Conservation (phyloP, 1,284 basidiomycete genomes). For the Fomitopsis betulina region DNA sequence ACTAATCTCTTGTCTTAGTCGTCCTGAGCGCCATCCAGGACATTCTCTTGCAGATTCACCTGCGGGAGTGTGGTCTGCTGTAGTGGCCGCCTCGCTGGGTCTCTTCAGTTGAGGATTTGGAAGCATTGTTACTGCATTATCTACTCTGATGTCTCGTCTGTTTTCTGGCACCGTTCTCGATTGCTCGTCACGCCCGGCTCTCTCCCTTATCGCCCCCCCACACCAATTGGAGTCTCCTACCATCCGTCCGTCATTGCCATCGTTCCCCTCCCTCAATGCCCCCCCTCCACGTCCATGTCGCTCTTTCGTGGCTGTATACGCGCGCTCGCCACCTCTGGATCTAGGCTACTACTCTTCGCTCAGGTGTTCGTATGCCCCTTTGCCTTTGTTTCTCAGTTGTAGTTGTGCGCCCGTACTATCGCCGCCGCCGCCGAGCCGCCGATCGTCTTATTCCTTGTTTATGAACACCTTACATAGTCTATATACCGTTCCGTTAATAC, state of each 20-base stretch:
- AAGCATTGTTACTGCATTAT: constrained; percentile 7
- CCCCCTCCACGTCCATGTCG: constrained; percentile 14
- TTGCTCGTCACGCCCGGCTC: constrained; percentile 8
- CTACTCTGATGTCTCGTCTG: constrained; percentile 9
- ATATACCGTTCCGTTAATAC: not conserved
- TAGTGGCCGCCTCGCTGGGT: constrained; percentile 28
- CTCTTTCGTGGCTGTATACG: constrained; percentile 9
- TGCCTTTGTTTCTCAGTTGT: not conserved
- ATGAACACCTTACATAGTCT: not conserved
- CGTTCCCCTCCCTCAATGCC: constrained; percentile 12
- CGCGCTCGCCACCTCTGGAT: not conserved
- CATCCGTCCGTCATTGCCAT: not conserved
- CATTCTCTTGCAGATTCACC: constrained; percentile 77
- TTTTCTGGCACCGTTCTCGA: constrained; percentile 1
- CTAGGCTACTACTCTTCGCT: not conserved
- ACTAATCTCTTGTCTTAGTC: constrained; percentile 38
- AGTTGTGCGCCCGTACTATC: not conserved
- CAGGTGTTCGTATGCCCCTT: not conserved
- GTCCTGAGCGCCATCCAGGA: constrained; percentile 80
- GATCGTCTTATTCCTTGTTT: not conserved
- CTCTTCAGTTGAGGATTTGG: not conserved
- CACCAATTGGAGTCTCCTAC: constrained; percentile 14
- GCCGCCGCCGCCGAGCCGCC: not conserved
- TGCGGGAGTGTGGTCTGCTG: constrained; percentile 83
- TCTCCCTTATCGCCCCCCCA: constrained; percentile 8